Evolutionary conservation across 345 rosid species (phyloP), one percentile per base, ranked within the genome.

Genomic region (Citrus trifoliata): DNA sequence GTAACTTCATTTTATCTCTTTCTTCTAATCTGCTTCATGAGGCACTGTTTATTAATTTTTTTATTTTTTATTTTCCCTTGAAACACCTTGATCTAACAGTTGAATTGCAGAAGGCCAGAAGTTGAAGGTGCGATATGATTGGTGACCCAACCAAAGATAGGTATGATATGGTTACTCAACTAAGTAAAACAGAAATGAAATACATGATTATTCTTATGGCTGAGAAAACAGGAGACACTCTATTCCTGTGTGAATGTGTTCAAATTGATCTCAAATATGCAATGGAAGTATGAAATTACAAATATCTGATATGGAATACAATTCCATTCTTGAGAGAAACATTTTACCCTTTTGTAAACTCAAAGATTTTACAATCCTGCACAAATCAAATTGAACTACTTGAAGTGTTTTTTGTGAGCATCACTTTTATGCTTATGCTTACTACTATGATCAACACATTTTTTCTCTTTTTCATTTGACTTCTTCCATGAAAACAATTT

Each of bases 401-500:
- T 83, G 79, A 73, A 63, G 73, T 38, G 30, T 78, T 81, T 85
- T 63, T 61, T 78, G 67, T 40, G 73, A 79, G 74, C 65, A 37
- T 78, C 32, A 30, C 69, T 37, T 72, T 71, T 74, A 67, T 46
- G 66, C 58, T 78, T 76, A 66, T 75, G 76, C 33, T 80, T 77
- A 19, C 55, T 33, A 27, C 74, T 73, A 40, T 60, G 81, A 70
- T 79, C 86, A 51, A 42, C 75, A 55, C 75, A 65, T 69, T 81
- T 82, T 68, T 85, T 85, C 66, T 75, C 80, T 51, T 82, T 82
- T 38, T 79, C 84, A 69, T 73, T 82, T 13, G 81, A 8, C 66
- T 83, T 85, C 69, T 58, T 78, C 79, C 79, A 69, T 1, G 83
- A 66, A 68, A 84, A 80, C 76, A 67, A 56, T 65, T 82, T 86